Evolutionary conservation across 331 rosid genomes (phyloP).

Genomic region (Quercus tomentella): DNA sequence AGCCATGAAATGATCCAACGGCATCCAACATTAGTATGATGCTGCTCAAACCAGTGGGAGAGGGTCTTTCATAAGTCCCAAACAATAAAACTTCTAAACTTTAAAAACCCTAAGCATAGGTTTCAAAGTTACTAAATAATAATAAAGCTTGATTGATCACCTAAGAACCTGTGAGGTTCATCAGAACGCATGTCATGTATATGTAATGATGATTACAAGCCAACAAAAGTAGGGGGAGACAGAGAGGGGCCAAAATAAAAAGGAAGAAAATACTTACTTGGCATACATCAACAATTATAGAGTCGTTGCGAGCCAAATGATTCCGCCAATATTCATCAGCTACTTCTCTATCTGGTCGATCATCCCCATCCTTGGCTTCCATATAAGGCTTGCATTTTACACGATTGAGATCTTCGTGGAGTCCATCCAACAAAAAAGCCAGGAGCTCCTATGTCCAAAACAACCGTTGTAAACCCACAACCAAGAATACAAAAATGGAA

Average conservation of each 20-base stretch:
- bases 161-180: constrained; percentile 10
- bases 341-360: constrained; percentile 68
- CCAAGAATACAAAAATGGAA: constrained; percentile 21
- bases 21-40: neutral
- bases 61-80: neutral
- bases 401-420: constrained; percentile 98
- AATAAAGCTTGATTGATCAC: constrained; percentile 2
- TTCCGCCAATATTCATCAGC: constrained; percentile 97
- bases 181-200: constrained; percentile 3
- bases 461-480: constrained; percentile 15
- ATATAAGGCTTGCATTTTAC: constrained; percentile 93
- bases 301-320: constrained; percentile 95
- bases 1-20: neutral
- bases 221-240: neutral
- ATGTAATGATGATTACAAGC: neutral
- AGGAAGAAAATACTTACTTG: constrained; percentile 63
- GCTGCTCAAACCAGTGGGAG: neutral
- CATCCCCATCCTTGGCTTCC: constrained; percentile 92
- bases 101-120: neutral
- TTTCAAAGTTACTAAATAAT: neutral
- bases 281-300: constrained; percentile 96
- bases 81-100: neutral
- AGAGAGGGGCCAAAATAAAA: neutral
- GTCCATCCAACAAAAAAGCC: constrained; percentile 96
- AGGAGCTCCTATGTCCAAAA: constrained; percentile 71